A percentile compares a stretch with the other conserved stretches of the same genome.
Evolutionary conservation across 306 rosid species (phyloP).

Genomic region (Carpinus viminea): DNA sequence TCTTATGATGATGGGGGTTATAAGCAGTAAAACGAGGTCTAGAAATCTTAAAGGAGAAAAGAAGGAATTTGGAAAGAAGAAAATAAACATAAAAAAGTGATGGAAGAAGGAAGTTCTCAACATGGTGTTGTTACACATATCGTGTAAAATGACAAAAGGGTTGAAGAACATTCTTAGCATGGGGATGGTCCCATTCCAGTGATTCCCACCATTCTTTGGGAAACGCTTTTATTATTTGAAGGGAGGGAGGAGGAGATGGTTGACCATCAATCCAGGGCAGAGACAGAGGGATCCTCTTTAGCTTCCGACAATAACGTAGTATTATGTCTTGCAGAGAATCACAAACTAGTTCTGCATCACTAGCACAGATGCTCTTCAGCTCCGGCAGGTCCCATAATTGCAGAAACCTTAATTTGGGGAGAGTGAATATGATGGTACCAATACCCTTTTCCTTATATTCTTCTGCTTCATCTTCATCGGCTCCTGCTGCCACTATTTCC

Average conservation of each 20-base stretch:
- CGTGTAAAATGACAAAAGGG: constrained; percentile 23
- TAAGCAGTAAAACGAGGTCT: neutral
- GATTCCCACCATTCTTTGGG: constrained; percentile 28
- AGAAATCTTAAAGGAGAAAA: too few species aligned
- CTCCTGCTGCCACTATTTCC: constrained; percentile 4
- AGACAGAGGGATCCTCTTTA: constrained; percentile 14
- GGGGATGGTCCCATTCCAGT: constrained; percentile 23
- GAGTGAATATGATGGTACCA: neutral
- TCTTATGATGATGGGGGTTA: neutral
- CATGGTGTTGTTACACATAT: neutral
- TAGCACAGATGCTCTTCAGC: constrained; percentile 9
- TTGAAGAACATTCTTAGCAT: constrained; percentile 8
- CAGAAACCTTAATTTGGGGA: neutral
- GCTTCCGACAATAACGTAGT: constrained; percentile 9
- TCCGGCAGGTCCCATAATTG: neutral
- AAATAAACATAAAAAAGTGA: neutral
- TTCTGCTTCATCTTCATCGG: constrained; percentile 1
- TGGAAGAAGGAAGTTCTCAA: neutral
- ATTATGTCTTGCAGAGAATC: constrained; percentile 4
- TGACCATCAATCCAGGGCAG: neutral
- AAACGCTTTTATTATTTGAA: constrained; percentile 22
- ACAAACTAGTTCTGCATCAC: neutral
- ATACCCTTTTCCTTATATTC: neutral
- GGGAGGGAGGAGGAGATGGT: constrained; percentile 23
- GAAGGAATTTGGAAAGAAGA: too few species aligned